These are phyloP conservation scores for Castanea mollissima DNA, from an alignment of 306 rosid genomes.

Conservation along the genomic window DNA sequence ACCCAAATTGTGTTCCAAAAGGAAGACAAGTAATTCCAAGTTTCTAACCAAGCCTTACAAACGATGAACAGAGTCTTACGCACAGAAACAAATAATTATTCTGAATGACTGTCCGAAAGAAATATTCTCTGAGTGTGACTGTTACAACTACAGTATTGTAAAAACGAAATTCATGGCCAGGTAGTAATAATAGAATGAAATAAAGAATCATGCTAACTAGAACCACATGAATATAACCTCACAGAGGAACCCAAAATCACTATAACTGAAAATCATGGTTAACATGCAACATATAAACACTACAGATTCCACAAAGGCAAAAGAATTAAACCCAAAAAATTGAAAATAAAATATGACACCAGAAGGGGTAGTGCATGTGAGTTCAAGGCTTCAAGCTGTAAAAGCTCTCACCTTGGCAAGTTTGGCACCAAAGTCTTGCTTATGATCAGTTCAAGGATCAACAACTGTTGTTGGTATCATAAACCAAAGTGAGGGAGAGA, in stretches of 20 bases:
- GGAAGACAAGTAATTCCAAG: background rate
- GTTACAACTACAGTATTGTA: too few relatives aligned
- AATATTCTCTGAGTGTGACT: background rate
- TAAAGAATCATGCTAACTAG: too few relatives aligned
- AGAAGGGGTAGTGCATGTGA: background rate
- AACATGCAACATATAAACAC: background rate
- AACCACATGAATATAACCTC: background rate
- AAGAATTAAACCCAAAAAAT: background rate
- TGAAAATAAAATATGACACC: background rate
- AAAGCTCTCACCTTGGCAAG: background rate
- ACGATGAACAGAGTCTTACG: background rate
- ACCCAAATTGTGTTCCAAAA: too few relatives aligned
- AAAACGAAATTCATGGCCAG: too few relatives aligned
- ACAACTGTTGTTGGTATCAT: background rate
- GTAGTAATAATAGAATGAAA: too few relatives aligned
- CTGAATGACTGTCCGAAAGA: background rate
- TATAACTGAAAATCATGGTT: background rate
- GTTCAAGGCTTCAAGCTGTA: background rate
- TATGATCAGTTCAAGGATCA: slow-evolving; percentile 1
- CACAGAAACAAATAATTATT: background rate
- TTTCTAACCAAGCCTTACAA: background rate
- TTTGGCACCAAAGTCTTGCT: background rate
- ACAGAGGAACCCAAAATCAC: background rate
- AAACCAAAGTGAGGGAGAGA: background rate
- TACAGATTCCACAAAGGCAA: background rate